Percentiles rank a stretch among this genome's conserved stretches.
These are phyloP conservation scores for Gossypium davidsonii DNA, from an alignment of 441 rosid species.

Conservation along the genomic window DNA sequence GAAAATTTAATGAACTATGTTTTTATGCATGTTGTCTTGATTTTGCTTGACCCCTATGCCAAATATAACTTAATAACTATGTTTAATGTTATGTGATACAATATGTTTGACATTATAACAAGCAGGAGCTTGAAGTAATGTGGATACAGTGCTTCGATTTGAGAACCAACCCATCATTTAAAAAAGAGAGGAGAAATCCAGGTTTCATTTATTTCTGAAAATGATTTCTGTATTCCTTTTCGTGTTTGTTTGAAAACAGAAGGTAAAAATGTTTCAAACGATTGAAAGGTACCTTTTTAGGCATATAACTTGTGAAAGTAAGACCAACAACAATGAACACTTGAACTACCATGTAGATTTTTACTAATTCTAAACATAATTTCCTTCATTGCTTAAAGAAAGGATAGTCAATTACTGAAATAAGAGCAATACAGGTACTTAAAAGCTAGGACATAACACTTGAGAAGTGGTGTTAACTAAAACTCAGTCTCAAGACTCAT, in stretches of 20 bases:
- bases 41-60: neutral
- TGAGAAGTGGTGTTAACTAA: slow-evolving; percentile 7
- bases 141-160: no score
- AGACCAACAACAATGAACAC: neutral
- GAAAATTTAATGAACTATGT: slow-evolving; percentile 8
- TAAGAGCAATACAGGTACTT: neutral
- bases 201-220: no score
- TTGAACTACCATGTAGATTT: neutral
- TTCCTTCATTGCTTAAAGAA: neutral
- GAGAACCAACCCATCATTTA: no score
- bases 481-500: slow-evolving; percentile 31
- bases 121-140: neutral
- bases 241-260: neutral
- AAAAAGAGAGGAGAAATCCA: no score
- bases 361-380: neutral
- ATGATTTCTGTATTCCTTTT: neutral
- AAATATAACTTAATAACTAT: neutral
- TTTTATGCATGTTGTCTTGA: neutral
- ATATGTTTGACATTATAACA: neutral
- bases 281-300: neutral
- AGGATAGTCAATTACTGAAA: neutral
- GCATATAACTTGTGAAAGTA: neutral
- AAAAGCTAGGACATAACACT: neutral
- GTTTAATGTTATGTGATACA: neutral
- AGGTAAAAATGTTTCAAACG: no score